Percentiles rank a stretch among this genome's conserved stretches.
Evolutionary conservation across 441 rosid genomes (phyloP).

Genomic region (Erysimum cheiri): DNA sequence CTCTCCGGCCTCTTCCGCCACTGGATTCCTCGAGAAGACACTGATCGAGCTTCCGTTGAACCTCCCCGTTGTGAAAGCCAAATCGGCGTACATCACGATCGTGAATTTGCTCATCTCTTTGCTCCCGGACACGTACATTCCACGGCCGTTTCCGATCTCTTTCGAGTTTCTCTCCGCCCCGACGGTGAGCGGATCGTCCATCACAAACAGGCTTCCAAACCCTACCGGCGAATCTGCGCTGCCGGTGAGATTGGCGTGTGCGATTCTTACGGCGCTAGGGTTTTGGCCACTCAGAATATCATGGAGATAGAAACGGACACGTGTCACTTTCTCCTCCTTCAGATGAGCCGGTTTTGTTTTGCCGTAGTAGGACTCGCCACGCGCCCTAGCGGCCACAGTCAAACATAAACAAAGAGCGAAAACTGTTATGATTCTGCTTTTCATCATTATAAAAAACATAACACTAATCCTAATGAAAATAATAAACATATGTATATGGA

Average conservation of each 20-base stretch:
- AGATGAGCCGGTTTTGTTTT: constrained; percentile 4
- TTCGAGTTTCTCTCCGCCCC: constrained; percentile 50
- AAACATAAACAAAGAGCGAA: constrained; percentile 5
- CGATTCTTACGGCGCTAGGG: constrained; percentile 51
- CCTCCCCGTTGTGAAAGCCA: constrained; percentile 49
- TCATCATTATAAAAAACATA: not conserved
- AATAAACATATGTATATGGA: not conserved
- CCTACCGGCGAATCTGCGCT: constrained; percentile 19
- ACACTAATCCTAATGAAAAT: no score
- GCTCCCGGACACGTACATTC: constrained; percentile 49
- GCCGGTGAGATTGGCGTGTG: constrained; percentile 37
- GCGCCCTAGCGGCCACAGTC: constrained; percentile 1
- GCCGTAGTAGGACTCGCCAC: constrained; percentile 32
- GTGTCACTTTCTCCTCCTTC: constrained; percentile 41
- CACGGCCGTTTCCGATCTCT: constrained; percentile 54
- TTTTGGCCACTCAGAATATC: constrained; percentile 49
- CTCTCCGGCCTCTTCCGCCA: constrained; percentile 38
- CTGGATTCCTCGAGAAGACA: constrained; percentile 53
- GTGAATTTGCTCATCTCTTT: constrained; percentile 27
- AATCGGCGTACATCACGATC: constrained; percentile 50
- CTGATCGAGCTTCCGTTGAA: constrained; percentile 57
- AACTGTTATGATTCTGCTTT: not conserved
- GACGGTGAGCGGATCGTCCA: constrained; percentile 50
- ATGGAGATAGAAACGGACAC: constrained; percentile 56
- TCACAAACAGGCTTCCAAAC: constrained; percentile 48